Percentiles rank a stretch among this genome's conserved stretches.
Conservation (phyloP, 305 asterid genomes). For the Fraxinus angustifolia region DNA sequence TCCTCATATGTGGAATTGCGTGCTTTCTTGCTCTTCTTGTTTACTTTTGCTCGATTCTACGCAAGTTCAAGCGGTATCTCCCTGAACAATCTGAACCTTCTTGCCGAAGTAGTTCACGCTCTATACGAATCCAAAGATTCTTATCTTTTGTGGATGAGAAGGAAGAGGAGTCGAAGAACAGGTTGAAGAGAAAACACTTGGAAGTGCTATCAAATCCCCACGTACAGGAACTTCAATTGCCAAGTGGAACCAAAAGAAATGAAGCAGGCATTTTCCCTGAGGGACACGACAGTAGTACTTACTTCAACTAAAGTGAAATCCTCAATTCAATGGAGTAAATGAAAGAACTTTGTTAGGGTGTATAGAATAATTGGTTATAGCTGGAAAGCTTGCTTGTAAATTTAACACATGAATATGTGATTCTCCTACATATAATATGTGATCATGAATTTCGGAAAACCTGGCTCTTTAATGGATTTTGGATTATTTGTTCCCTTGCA, state of each 20-base stretch:
- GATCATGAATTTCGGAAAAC: neutral
- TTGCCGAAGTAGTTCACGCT: slow-evolving; percentile 22
- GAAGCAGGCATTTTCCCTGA: slow-evolving; percentile 19
- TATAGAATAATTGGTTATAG: neutral
- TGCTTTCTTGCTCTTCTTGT: slow-evolving; percentile 47
- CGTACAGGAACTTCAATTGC: neutral
- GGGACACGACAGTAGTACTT: slow-evolving; percentile 16
- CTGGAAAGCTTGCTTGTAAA: neutral
- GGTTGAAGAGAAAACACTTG: slow-evolving; percentile 49
- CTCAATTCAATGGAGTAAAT: neutral
- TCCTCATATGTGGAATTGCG: slow-evolving; percentile 54
- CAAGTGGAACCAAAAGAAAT: slow-evolving; percentile 14
- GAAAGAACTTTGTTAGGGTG: neutral
- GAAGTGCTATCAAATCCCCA: slow-evolving; percentile 1
- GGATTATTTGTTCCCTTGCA: neutral
- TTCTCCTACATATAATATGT: neutral
- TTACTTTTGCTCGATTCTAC: slow-evolving; percentile 42
- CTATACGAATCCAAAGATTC: slow-evolving; percentile 43
- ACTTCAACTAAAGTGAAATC: slow-evolving; percentile 17
- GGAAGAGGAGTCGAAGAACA: slow-evolving; percentile 46
- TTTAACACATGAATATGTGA: neutral
- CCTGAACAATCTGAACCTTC: slow-evolving; percentile 29
- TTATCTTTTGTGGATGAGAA: slow-evolving; percentile 63
- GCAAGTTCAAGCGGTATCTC: slow-evolving; percentile 41
- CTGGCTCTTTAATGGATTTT: neutral